Conservation (phyloP, 257 asterid genomes). For the Jacaranda mimosifolia region DNA sequence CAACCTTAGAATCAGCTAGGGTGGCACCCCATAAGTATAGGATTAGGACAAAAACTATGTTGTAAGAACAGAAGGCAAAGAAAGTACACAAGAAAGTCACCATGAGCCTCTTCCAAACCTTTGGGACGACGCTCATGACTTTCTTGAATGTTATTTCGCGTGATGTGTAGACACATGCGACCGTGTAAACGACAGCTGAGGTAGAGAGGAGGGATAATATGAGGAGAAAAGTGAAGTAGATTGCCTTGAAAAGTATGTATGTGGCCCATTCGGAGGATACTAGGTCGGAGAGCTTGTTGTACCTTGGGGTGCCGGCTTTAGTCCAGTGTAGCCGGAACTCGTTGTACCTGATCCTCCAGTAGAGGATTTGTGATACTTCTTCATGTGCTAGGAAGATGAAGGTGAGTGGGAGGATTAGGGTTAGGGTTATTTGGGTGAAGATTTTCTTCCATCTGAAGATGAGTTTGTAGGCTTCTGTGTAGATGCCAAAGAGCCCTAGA, state of each 20-base stretch:
- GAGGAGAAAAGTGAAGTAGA: constrained; percentile 49
- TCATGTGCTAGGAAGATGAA: constrained; percentile 63
- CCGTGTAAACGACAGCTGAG: constrained; percentile 68
- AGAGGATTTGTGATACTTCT: constrained; percentile 45
- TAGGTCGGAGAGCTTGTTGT: constrained; percentile 34
- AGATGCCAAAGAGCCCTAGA: constrained; percentile 62
- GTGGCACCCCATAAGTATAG: constrained; percentile 15
- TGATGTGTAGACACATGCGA: constrained; percentile 59
- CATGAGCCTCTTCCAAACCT: constrained; percentile 71
- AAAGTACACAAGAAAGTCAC: constrained; percentile 57
- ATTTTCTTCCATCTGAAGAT: constrained; percentile 53
- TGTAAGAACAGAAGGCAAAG: constrained; percentile 45
- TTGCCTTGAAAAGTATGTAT: constrained; percentile 42
- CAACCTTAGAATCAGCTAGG: neutral
- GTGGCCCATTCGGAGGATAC: constrained; percentile 41
- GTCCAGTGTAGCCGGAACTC: constrained; percentile 20
- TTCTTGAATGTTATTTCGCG: constrained; percentile 51
- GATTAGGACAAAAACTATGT: constrained; percentile 33
- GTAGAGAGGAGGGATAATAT: constrained; percentile 70
- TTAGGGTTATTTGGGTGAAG: constrained; percentile 61
- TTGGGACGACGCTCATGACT: constrained; percentile 67
- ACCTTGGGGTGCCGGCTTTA: neutral
- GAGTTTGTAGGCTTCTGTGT: constrained; percentile 59
- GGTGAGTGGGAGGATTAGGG: constrained; percentile 69
- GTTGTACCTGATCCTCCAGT: constrained; percentile 40